These are phyloP conservation scores for Ogataea paraovalis DNA, from an alignment of 805 yeast genomes.

Conservation along the genomic window DNA sequence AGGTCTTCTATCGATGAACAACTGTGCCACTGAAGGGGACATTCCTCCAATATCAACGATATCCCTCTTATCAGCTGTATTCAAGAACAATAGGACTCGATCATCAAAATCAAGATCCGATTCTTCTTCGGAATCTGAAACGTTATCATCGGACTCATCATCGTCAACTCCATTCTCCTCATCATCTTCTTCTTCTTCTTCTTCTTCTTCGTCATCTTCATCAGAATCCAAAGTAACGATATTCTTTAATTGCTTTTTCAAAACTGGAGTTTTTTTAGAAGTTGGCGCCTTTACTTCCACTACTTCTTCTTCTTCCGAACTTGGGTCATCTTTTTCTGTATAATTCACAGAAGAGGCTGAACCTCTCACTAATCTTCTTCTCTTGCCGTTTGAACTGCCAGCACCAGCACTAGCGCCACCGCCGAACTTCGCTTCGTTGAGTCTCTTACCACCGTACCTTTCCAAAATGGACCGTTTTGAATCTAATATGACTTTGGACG, in stretches of 20 bases:
- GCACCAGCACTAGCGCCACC: slow-evolving; percentile 34
- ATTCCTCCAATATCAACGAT: slow-evolving; percentile 77
- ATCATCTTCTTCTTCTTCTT: slow-evolving; percentile 12
- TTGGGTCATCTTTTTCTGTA: slow-evolving; percentile 17
- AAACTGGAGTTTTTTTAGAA: too few relatives aligned
- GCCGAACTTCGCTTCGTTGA: slow-evolving; percentile 23
- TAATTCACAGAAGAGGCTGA: not conserved
- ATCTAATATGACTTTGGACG: slow-evolving; percentile 27
- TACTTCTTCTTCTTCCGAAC: slow-evolving; percentile 53
- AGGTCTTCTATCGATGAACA: slow-evolving; percentile 68
- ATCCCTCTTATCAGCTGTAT: slow-evolving; percentile 71
- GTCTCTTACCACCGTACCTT: slow-evolving; percentile 19
- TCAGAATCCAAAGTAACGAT: slow-evolving; percentile 18
- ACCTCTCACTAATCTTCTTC: slow-evolving; percentile 23
- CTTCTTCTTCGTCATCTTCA: slow-evolving; percentile 6
- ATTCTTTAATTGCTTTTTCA: slow-evolving; percentile 1
- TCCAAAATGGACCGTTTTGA: slow-evolving; percentile 19
- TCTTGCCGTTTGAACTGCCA: slow-evolving; percentile 13
- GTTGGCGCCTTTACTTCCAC: slow-evolving; percentile 59
- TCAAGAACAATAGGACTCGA: slow-evolving; percentile 71
- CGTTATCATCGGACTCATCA: slow-evolving; percentile 36
- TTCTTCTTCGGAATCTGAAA: slow-evolving; percentile 29
- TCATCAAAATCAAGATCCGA: slow-evolving; percentile 44
- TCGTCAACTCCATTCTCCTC: slow-evolving; percentile 17
- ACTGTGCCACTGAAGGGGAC: slow-evolving; percentile 59